Base-by-base conservation (phyloP, 495 filamentous ascomycete species). In the Penicillium cosmopolitanum region DNA sequence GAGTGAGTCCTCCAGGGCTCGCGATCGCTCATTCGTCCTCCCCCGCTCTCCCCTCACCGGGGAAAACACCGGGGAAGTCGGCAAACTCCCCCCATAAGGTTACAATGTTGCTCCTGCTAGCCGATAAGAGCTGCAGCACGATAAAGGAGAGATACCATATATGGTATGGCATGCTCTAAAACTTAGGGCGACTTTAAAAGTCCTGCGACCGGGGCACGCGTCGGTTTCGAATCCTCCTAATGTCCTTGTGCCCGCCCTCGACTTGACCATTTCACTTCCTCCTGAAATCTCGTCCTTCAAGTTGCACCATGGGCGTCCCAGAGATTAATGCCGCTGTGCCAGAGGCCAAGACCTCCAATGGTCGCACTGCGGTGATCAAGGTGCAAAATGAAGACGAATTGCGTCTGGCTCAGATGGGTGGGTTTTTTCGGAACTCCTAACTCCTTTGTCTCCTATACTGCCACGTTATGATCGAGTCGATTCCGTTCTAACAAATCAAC, bases 331-430 rank as follows among this genome's bases (percentile, higher is more conserved):
- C 43, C 9, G 43, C 44, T 2, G 36, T 31, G 10, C 33, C 50
- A n/a, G 46, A 48, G 11, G 46, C 46, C 10, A 48, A 48, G 21
- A 18, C 8, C 42, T 44, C 42, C 15, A 16, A 48, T 15, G 46
- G 46, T 48, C 46, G 46, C 46, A 31, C 48, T 5, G 57, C 48
- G 0, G n/a, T 52, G 4, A 55, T 69, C 33, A 65, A 62, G 33
- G 66, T 67, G 2, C 66, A 65, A 16, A 61, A 76, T 70, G 65
- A 67, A 25, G 74, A 77, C 51, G 74, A 77, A 57, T 50, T 76
- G 58, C 72, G 74, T 51, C 46, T 77, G 72, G 74, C 74, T 23
- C 74, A 77, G 50, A 77, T 77, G 74, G 74, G 74, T 77, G 55
- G 12, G 68, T 21, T 61, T 63, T 50, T 63, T 48, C 16, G n/a